Evolutionary conservation across 2,329 filamentous ascomycete genomes (phyloP), one percentile per base, ranked within the genome.

Genomic region (Diaporthe australafricana): DNA sequence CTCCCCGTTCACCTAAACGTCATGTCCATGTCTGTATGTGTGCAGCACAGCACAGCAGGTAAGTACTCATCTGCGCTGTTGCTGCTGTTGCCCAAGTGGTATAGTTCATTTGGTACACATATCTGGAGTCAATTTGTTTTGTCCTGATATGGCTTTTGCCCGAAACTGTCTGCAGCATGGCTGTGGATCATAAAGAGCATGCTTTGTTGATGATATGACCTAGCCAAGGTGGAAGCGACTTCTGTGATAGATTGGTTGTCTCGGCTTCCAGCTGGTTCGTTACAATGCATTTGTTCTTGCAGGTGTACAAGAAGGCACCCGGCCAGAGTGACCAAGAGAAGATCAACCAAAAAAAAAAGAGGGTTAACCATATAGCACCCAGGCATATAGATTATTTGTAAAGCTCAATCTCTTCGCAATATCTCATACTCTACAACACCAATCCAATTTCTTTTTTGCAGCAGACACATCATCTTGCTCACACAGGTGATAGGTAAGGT

Each of bases 171-270:
- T 32, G 22, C 57, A 63, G 57, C 57, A 35, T 16, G 6, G 20
- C 30, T 9, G 12, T 63, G 57, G 17, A 22, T n/a, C 35, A 8
- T 48, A 25, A 22, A 11, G 7, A 35, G 42, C 60, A 38, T 25
- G 60, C 42, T 50, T 65, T 25, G 45, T 35, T 50, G 14, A 40
- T 32, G 45, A 38, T 25, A n/a, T 45, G 25, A 38, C 22, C 35
- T 20, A 8, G 40, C 20, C 57, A 47, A 47, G 56, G 25, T 42
- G 40, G 57, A 65, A 48, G 42, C 47, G 30, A 50, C 60, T 38
- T 50, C 20, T 14, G 55, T 65, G 45, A 14, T 65, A 65, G 60
- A 65, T 65, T 65, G 60, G 22, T 8, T 65, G 60, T 65, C 60
- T 65, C 60, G 60, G 60, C 60, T 65, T 20, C 60, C 45, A 50